Evolutionary conservation across 1,284 basidiomycete genomes (phyloP), one percentile per base, ranked within the genome.

Genomic region (Marasmius tenuissimus): DNA sequence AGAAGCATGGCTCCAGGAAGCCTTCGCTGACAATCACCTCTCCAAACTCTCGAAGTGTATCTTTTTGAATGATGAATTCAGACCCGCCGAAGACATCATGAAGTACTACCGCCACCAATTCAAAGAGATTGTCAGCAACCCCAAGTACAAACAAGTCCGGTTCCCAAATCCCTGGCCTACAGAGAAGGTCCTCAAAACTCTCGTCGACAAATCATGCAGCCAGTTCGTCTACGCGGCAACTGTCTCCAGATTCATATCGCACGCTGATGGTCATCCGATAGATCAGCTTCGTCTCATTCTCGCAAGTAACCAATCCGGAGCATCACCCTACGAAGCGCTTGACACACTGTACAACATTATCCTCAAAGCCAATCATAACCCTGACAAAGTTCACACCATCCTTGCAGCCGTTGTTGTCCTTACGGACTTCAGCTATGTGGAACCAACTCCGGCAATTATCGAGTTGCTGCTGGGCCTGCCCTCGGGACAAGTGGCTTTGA

Each of bases 181-280:
- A 6, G 22, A n/a, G 7, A 20, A 40, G 16, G 20, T 39, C 5
- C 27, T 65, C 7, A 38, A 57, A 14, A 40, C 45, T n/a, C 39
- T 65, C 3, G 58, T 60, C 20, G 14, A 49, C 7, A 57, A 49
- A 48, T 39, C 63, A 34, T 59, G 58, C n/a, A 58, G 61, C 0
- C 52, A 60, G 18, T 65, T 65, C 53, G 62, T 65, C 34, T 65
- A 57, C 39, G 57, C 61, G 33, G 50, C 61, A n/a, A 65, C 63
- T 12, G 58, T 59, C 10, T 27, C 60, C 10, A 62, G 60, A 42
- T 65, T 57, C n/a, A 50, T 65, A 38, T 38, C 38, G 14, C 35
- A 59, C 9, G 52, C 45, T 37, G 12, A 40, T 34, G 11, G n/a
- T 10, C 18, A 53, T 39, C 63, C 63, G 2, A 18, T 39, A 4